A percentile compares a stretch with the other conserved stretches of the same genome.
Evolutionary conservation across 108 stramenopile species (phyloP).

Genomic region (Skeletonema tropicum): DNA sequence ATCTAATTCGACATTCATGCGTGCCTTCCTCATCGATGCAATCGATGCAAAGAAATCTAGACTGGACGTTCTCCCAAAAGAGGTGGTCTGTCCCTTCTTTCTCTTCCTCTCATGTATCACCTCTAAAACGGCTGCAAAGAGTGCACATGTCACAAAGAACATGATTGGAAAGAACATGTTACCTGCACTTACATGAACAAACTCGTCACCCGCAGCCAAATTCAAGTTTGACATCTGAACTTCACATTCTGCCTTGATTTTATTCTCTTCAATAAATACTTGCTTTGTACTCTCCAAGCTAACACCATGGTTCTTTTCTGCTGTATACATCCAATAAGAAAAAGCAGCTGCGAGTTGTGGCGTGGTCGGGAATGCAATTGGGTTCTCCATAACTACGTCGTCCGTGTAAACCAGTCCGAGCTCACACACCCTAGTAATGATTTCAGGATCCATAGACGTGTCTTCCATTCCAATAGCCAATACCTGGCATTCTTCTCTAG

Average conservation of each 20-base stretch:
- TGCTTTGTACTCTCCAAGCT: no score
- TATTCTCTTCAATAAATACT: not conserved
- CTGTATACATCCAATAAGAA: constrained; percentile 35
- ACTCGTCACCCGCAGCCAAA: constrained; percentile 1
- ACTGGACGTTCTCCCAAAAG: not conserved
- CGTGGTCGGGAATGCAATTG: constrained; percentile 28
- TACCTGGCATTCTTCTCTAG: constrained; percentile 19
- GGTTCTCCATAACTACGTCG: constrained; percentile 15
- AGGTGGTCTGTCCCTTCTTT: not conserved
- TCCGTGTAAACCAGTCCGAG: constrained; percentile 22
- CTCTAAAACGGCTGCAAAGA: not conserved
- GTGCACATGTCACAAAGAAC: not conserved
- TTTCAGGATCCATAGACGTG: not conserved
- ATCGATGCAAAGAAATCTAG: no score
- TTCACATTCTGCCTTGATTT: not conserved
- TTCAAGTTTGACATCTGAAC: constrained; percentile 10
- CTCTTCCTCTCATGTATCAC: not conserved
- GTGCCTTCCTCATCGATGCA: no score
- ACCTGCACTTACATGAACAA: constrained; percentile 10
- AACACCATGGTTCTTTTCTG: no score
- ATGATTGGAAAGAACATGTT: constrained; percentile 33
- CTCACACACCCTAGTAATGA: constrained; percentile 13
- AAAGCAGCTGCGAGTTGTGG: constrained; percentile 16
- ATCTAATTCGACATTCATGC: no score
- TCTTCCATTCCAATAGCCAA: constrained; percentile 27